These are phyloP conservation scores for Licmophora abbreviata DNA, from an alignment of 108 stramenopile genomes.

Conservation along the genomic window DNA sequence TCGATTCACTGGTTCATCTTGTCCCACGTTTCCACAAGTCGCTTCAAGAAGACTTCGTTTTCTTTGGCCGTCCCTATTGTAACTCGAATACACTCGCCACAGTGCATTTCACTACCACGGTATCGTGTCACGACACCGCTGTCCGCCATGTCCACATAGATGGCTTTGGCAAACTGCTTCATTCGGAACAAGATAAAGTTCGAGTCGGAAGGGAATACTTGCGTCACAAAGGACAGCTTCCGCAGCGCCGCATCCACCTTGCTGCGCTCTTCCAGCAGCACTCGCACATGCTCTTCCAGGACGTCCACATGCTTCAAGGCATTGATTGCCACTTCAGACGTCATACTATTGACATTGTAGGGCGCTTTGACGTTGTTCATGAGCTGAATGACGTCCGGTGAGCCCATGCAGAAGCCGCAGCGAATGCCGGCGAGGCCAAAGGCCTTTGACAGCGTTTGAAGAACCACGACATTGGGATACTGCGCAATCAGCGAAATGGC, in stretches of 20 bases:
- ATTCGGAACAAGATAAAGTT: conserved; percentile 88
- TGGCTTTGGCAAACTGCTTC: conserved; percentile 53
- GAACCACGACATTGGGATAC: conserved; percentile 79
- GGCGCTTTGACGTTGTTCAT: conserved; percentile 98
- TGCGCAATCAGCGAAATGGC: conserved; percentile 51
- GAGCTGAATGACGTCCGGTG: conserved; percentile 80
- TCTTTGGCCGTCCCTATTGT: conserved; percentile 88
- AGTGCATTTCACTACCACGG: conserved; percentile 90
- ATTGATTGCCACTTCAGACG: conserved; percentile 74
- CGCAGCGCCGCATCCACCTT: conserved; percentile 45
- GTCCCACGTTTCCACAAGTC: conserved; percentile 35
- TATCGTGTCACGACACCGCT: conserved; percentile 83
- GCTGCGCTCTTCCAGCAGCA: conserved; percentile 50
- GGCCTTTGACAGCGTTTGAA: conserved; percentile 94
- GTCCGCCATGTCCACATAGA: conserved; percentile 94
- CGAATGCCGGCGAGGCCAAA: conserved; percentile 96
- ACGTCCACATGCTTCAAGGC: conserved; percentile 50
- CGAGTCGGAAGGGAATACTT: conserved; percentile 77
- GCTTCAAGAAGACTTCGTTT: conserved; percentile 67
- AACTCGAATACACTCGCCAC: conserved; percentile 87
- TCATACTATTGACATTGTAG: conserved; percentile 90
- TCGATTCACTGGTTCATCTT: background rate
- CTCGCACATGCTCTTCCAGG: conserved; percentile 54
- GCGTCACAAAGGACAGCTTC: conserved; percentile 61
- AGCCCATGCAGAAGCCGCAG: conserved; percentile 88